Evolutionary conservation across 164 flowering plant species (phyloP).

Genomic region (Vitis labrusca): DNA sequence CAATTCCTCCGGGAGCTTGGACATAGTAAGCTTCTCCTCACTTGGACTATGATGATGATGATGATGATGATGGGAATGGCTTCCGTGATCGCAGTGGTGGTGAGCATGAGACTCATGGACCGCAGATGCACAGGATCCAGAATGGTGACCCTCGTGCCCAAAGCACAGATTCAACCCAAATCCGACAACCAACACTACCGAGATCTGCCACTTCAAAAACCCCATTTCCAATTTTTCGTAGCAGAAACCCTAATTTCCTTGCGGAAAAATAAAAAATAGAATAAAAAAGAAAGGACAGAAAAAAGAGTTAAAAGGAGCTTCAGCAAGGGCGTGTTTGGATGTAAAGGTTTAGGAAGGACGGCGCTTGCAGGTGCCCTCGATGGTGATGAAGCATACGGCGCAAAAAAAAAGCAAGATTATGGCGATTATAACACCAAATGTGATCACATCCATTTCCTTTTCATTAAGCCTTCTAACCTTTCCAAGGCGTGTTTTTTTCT

Average conservation of each 20-base stretch:
- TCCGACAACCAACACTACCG: conserved; percentile 13
- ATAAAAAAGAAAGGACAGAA: too few species aligned
- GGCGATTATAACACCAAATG: conserved; percentile 74
- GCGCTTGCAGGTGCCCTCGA: conserved; percentile 82
- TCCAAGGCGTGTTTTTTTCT: not conserved
- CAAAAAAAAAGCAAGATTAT: conserved; percentile 64
- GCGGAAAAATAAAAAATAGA: too few species aligned
- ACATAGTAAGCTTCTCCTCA: not conserved
- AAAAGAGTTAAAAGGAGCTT: not conserved
- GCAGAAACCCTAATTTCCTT: not conserved
- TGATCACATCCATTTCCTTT: conserved; percentile 56
- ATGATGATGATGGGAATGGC: conserved; percentile 30
- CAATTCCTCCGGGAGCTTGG: conserved; percentile 75
- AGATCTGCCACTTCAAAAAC: conserved; percentile 3
- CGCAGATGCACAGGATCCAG: conserved; percentile 14
- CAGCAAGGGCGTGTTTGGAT: not conserved
- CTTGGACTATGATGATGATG: conserved; percentile 19
- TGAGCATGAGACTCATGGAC: conserved; percentile 11
- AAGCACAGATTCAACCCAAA: conserved; percentile 25
- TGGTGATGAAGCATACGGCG: conserved; percentile 60
- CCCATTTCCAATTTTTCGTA: conserved; percentile 10
- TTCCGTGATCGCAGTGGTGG: conserved; percentile 28
- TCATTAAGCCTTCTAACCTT: not conserved
- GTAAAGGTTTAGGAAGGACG: conserved; percentile 16
- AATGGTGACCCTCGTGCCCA: conserved; percentile 2